Conservation (phyloP, 1,284 basidiomycete genomes). For the Amylostereum chailletii region DNA sequence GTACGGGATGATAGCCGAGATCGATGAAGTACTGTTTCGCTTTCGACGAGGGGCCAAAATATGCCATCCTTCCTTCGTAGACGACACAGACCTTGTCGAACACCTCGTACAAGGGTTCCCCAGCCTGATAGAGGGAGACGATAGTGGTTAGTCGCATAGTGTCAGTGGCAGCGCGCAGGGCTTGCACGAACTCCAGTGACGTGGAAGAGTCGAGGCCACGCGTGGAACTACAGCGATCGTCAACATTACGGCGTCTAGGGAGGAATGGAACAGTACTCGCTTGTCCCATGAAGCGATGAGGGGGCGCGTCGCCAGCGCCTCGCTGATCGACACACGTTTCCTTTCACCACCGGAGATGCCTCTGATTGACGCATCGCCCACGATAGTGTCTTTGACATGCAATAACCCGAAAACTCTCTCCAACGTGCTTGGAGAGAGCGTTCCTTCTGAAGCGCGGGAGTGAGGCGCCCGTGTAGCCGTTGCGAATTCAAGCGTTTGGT, state of each 20-base stretch:
- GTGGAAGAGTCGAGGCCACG: conserved; percentile 69
- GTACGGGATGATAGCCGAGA: conserved; percentile 56
- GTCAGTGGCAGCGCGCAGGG: conserved; percentile 38
- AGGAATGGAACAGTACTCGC: no score
- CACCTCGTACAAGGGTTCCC: conserved; percentile 35
- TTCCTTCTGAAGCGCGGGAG: neutral
- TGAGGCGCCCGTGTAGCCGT: conserved; percentile 25
- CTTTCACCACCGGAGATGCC: conserved; percentile 46
- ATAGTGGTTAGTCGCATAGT: conserved; percentile 53
- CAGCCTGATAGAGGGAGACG: conserved; percentile 65
- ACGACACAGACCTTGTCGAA: conserved; percentile 70
- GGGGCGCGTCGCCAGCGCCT: conserved; percentile 18
- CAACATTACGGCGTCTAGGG: no score
- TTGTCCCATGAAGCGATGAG: neutral
- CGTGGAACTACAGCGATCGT: conserved; percentile 37
- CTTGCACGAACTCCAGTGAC: conserved; percentile 43
- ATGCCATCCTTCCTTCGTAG: conserved; percentile 66
- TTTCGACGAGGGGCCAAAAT: conserved; percentile 51
- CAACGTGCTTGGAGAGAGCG: no score
- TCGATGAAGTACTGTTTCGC: conserved; percentile 60
- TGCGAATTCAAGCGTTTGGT: conserved; percentile 44
- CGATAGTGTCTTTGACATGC: conserved; percentile 42
- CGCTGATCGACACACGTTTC: conserved; percentile 53
- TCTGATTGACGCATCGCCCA: conserved; percentile 27
- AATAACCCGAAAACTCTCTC: conserved; percentile 43